phyloP scores from a whole-genome alignment of 2,329 filamentous ascomycete species.

The Colletotrichum sp. region DNA sequence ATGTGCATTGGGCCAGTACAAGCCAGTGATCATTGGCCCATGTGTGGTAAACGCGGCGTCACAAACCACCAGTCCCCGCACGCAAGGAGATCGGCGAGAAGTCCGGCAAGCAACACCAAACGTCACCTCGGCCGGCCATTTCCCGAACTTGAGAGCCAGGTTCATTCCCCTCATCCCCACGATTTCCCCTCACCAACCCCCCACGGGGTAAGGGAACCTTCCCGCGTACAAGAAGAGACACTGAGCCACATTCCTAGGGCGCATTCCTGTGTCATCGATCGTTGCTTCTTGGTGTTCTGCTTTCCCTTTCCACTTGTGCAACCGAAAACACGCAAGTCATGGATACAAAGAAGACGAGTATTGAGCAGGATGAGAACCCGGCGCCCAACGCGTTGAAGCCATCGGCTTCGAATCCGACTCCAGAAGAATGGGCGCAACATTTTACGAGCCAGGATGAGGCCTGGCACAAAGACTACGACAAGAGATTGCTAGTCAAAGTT shows the following conservation, averaged over 20 bases:
- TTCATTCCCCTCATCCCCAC: background rate
- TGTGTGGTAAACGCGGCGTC: background rate
- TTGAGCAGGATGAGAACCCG: constrained; percentile 14
- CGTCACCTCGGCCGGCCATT: constrained; percentile 4
- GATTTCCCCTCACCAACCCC: constrained; percentile 5
- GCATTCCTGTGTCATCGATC: background rate
- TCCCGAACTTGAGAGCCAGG: background rate
- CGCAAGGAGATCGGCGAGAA: background rate
- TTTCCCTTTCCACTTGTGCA: background rate
- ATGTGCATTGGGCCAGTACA: background rate
- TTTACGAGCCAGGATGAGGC: constrained; percentile 5
- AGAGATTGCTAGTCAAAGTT: constrained; percentile 50
- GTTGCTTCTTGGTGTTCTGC: background rate
- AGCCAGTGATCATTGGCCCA: background rate
- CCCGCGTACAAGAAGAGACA: background rate
- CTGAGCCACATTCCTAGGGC: background rate
- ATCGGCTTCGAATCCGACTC: constrained; percentile 6
- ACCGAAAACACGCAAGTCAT: background rate
- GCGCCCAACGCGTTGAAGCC: background rate
- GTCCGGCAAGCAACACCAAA: background rate
- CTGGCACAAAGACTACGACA: constrained; percentile 14
- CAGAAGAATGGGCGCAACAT: constrained; percentile 11
- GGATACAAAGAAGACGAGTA: constrained; percentile 2
- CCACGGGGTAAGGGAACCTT: background rate
- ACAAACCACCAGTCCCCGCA: background rate